phyloP scores from a whole-genome alignment of 1,284 basidiomycete genomes.

The Apiotrichum laibachii region DNA sequence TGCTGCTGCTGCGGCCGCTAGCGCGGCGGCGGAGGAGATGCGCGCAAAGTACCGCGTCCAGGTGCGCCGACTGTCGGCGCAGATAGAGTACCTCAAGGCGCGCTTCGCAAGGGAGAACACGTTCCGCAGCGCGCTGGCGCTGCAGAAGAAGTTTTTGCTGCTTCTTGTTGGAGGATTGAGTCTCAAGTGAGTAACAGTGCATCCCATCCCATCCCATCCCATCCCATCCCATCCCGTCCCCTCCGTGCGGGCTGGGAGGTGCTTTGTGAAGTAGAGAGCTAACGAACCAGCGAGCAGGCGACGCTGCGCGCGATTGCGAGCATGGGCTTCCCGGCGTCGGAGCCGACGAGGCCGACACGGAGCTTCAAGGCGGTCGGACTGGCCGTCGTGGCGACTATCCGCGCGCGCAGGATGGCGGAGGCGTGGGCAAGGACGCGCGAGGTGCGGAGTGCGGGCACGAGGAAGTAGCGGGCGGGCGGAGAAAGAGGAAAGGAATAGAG shows the following conservation, averaged over 20 bases:
- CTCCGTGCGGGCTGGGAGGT: no score
- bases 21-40: neutral
- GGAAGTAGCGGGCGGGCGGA: no score
- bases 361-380: constrained; percentile 62
- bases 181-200: constrained; percentile 65
- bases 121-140: constrained; percentile 72
- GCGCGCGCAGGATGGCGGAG: constrained; percentile 39
- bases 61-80: constrained; percentile 35
- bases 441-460: no score
- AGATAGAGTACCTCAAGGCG: constrained; percentile 88
- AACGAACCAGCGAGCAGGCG: constrained; percentile 60
- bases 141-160: constrained; percentile 77
- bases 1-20: neutral
- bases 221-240: no score
- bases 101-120: constrained; percentile 82
- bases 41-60: constrained; percentile 38
- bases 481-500: no score
- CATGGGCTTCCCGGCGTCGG: constrained; percentile 64
- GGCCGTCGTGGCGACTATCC: constrained; percentile 64
- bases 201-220: no score
- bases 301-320: constrained; percentile 73
- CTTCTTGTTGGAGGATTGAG: constrained; percentile 58
- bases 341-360: constrained; percentile 49
- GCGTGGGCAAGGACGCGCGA: neutral
- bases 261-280: no score